A percentile compares a stretch with the other conserved stretches of the same genome.
phyloP scores from a whole-genome alignment of 495 filamentous ascomycete species.

The Xylona heveae region DNA sequence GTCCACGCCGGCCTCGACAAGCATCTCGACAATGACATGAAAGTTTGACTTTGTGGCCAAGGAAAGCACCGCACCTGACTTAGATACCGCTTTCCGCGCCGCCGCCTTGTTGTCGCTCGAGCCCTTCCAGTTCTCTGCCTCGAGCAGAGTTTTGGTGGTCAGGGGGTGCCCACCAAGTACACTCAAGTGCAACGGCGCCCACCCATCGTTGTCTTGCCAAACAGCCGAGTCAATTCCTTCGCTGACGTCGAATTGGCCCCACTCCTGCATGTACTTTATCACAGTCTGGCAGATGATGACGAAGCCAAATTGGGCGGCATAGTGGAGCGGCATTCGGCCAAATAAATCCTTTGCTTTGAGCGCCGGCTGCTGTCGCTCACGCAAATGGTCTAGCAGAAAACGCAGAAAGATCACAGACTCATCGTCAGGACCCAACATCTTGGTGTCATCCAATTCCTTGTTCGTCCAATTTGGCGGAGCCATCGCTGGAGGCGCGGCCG shows the following conservation, averaged over 20 bases:
- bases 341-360: constrained; percentile 51
- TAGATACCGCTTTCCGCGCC: constrained; percentile 45
- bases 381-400: constrained; percentile 49
- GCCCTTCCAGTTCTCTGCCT: constrained; percentile 53
- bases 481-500: constrained; percentile 43
- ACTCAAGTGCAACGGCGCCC: constrained; percentile 75
- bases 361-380: constrained; percentile 43
- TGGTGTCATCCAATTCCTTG: constrained; percentile 26
- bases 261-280: constrained; percentile 69
- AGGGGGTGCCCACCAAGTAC: constrained; percentile 79
- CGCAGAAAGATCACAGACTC: constrained; percentile 52
- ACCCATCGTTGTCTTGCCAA: constrained; percentile 88
- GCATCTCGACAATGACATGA: constrained; percentile 54
- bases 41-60: constrained; percentile 76
- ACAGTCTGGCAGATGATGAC: constrained; percentile 71
- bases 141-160: constrained; percentile 60
- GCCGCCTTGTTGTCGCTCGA: constrained; percentile 31
- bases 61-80: constrained; percentile 77
- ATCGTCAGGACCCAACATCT: constrained; percentile 43
- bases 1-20: constrained; percentile 81
- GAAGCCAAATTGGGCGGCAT: constrained; percentile 88
- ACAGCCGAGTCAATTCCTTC: constrained; percentile 63
- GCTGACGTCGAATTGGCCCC: constrained; percentile 67
- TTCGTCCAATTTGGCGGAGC: constrained; percentile 32
- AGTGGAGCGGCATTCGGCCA: constrained; percentile 78